These are phyloP conservation scores for Anthracocystis panici-leucophaei DNA, from an alignment of 1,284 basidiomycete species.

Conservation along the genomic window DNA sequence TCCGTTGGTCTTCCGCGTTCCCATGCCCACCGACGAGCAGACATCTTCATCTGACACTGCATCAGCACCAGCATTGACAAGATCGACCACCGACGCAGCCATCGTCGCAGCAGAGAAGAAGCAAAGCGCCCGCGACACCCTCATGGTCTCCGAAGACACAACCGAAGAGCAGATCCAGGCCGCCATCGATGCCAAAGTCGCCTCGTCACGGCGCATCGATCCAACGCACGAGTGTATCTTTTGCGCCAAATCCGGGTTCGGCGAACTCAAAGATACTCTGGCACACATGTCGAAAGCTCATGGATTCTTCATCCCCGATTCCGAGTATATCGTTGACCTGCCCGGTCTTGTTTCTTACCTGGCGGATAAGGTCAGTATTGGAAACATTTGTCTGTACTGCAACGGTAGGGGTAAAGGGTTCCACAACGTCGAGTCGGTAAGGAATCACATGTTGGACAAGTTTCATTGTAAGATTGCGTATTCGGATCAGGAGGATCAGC, in stretches of 20 bases:
- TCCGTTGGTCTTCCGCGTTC: constrained; percentile 47
- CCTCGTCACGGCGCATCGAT: constrained; percentile 62
- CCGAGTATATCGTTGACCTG: constrained; percentile 87
- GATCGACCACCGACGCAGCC: constrained; percentile 17
- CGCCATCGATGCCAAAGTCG: constrained; percentile 61
- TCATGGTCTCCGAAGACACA: constrained; percentile 51
- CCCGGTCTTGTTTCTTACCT: constrained; percentile 86
- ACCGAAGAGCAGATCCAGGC: constrained; percentile 64
- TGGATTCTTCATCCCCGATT: constrained; percentile 96
- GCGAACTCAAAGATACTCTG: constrained; percentile 78
- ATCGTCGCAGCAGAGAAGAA: constrained; percentile 33
- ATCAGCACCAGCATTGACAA: constrained; percentile 13
- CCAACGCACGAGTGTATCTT: constrained; percentile 76
- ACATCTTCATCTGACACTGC: constrained; percentile 3
- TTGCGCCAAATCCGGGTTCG: constrained; percentile 77
- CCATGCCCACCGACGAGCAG: constrained; percentile 20
- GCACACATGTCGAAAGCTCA: constrained; percentile 88
- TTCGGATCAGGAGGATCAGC: constrained; percentile 80
- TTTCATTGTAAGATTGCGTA: constrained; percentile 94
- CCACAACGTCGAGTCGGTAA: constrained; percentile 57
- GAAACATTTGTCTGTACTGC: constrained; percentile 93
- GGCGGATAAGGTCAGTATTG: constrained; percentile 91
- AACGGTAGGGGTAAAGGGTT: constrained; percentile 64
- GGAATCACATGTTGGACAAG: constrained; percentile 69
- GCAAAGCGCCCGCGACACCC: constrained; percentile 35